These are phyloP conservation scores for Atkinsonella hypoxylon DNA, from an alignment of 2,329 filamentous ascomycete genomes.

Conservation along the genomic window DNA sequence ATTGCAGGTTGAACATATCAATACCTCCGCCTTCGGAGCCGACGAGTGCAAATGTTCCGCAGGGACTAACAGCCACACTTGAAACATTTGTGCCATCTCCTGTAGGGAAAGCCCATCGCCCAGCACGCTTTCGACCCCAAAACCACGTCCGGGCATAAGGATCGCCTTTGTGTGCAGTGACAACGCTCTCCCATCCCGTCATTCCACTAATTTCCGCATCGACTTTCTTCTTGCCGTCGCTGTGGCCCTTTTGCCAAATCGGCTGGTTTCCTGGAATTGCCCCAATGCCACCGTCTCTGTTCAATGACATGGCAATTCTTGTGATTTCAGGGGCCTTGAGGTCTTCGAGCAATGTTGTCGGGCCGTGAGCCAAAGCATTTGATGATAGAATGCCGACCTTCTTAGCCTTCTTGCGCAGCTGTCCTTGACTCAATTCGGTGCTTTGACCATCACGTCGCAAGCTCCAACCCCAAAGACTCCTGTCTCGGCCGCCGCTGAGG, in stretches of 20 bases:
- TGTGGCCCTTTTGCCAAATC: conserved; percentile 71
- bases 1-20: conserved; percentile 96
- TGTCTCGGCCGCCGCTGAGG: conserved; percentile 76
- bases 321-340: conserved; percentile 89
- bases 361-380: conserved; percentile 43
- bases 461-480: conserved; percentile 94
- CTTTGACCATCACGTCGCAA: conserved; percentile 89
- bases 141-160: conserved; percentile 89
- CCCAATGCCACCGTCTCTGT: conserved; percentile 89
- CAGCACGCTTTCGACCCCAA: conserved; percentile 88
- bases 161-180: conserved; percentile 84
- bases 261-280: conserved; percentile 64
- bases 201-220: conserved; percentile 62
- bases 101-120: conserved; percentile 85
- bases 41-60: conserved; percentile 85
- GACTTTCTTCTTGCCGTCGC: conserved; percentile 43
- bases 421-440: conserved; percentile 83
- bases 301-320: conserved; percentile 80
- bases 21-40: conserved; percentile 75
- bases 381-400: conserved; percentile 63
- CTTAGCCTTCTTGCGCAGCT: conserved; percentile 77
- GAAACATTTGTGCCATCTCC: conserved; percentile 72
- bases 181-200: conserved; percentile 94
- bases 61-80: conserved; percentile 79
- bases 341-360: conserved; percentile 54